phyloP scores from a whole-genome alignment of 768 basidiomycete genomes.

The Xanthoconium purpureum region DNA sequence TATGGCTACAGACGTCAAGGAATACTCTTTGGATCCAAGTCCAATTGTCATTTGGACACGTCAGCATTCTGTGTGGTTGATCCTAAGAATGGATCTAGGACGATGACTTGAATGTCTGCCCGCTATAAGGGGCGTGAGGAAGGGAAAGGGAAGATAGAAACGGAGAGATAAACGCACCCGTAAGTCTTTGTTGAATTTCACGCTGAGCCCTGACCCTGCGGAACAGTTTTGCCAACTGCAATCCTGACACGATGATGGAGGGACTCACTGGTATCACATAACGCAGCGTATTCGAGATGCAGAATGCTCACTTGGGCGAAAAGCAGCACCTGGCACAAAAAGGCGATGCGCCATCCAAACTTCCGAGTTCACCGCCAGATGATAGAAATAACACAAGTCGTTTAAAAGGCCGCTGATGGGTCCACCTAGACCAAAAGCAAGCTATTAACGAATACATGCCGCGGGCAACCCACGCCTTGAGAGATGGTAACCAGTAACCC shows the following conservation, averaged over 20 bases:
- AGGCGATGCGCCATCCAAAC: constrained; percentile 53
- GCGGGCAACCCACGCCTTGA: constrained; percentile 11
- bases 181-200: constrained; percentile 63
- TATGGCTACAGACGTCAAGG: too few relatives aligned
- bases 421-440: constrained; percentile 24
- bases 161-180: constrained; percentile 35
- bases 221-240: neutral
- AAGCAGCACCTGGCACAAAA: constrained; percentile 66
- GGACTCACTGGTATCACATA: constrained; percentile 63
- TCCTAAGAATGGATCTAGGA: neutral
- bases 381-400: constrained; percentile 19
- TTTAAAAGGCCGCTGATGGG: constrained; percentile 21
- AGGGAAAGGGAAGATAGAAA: neutral
- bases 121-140: constrained; percentile 39
- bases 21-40: too few relatives aligned
- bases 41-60: too few relatives aligned
- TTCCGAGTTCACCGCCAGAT: neutral
- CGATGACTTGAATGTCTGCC: constrained; percentile 50
- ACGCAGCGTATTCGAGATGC: constrained; percentile 48
- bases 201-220: constrained; percentile 67
- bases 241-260: neutral
- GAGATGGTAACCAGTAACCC: constrained; percentile 13
- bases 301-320: constrained; percentile 50
- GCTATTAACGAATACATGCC: neutral
- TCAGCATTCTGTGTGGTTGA: too few relatives aligned